Base-by-base conservation (phyloP, 2,329 filamentous ascomycete species). In the Lomentospora prolificans region DNA sequence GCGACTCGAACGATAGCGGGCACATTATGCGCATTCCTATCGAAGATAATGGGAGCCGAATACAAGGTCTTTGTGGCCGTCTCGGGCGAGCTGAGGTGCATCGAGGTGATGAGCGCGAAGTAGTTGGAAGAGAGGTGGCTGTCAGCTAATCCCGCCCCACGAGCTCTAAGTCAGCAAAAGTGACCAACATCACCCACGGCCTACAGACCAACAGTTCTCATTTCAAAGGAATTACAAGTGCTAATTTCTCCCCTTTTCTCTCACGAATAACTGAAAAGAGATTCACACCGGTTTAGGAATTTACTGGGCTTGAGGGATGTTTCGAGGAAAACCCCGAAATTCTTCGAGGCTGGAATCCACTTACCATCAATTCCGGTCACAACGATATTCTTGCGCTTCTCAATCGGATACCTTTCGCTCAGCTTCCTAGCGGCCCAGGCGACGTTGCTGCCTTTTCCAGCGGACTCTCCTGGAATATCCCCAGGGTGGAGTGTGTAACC, bases 371-470 rank as follows among this genome's bases (percentile, higher is more conserved):
- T 86, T 53, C 84, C 82, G 0, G 86, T 89, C 57, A 89, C 73
- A 51, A 89, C 77, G 3, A 87, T 80, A 64, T 87, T 78, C 61
- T 78, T 80, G 58, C 81, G 74, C 60, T 70, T 62, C 6, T 65
- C 65, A 57, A 78, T 70, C 4, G 75, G 66, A 62, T 87, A 86
- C 62, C 77, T 82, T 62, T 78, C 76, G 65, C 81, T 84, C 53
- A 85, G 73, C 66, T 84, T 82, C 60, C 79, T 78, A 8, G 84
- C 85, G 17, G 84, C 84, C 82, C 85, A 89, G 53, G 80, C 80
- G 58, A 86, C 76, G 66, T 89, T 89, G 71, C 85, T 89, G 60
- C 86, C 86, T 65, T 89, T 89, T 57, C 86, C 86, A 55, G 85
- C 82, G 52, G 85, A 80, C 65, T 89, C 86, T 10, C 82, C 81